These are phyloP conservation scores for Laguncularia racemosa DNA, from an alignment of 345 rosid genomes.

Conservation along the genomic window DNA sequence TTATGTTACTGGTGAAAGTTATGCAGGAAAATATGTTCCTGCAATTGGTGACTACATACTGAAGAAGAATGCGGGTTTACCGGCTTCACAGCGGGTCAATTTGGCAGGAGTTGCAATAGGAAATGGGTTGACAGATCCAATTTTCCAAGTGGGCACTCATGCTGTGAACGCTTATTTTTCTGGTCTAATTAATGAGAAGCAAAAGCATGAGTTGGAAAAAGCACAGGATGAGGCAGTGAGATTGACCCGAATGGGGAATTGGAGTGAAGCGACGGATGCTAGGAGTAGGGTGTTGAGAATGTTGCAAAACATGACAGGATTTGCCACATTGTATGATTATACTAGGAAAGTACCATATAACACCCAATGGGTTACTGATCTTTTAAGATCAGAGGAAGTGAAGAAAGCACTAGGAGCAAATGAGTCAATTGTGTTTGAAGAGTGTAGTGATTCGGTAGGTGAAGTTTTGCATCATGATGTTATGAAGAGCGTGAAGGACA, in stretches of 20 bases:
- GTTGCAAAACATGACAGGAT: slow-evolving; percentile 58
- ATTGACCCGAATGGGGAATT: slow-evolving; percentile 30
- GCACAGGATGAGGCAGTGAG: slow-evolving; percentile 35
- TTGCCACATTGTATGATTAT: slow-evolving; percentile 60
- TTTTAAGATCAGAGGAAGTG: slow-evolving; percentile 35
- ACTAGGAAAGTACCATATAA: slow-evolving; percentile 36
- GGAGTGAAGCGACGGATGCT: slow-evolving; percentile 63
- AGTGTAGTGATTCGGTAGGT: slow-evolving; percentile 40
- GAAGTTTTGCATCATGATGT: slow-evolving; percentile 35
- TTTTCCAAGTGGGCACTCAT: slow-evolving; percentile 43
- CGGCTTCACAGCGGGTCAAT: slow-evolving; percentile 26
- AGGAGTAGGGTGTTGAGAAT: slow-evolving; percentile 23
- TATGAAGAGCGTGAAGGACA: slow-evolving; percentile 65
- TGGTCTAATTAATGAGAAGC: slow-evolving; percentile 62
- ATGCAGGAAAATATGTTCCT: slow-evolving; percentile 78
- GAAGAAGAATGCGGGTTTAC: slow-evolving; percentile 29
- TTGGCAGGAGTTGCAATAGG: slow-evolving; percentile 71
- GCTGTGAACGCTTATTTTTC: slow-evolving; percentile 49
- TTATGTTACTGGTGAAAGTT: slow-evolving; percentile 73
- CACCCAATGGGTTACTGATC: slow-evolving; percentile 26
- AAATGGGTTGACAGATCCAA: slow-evolving; percentile 72
- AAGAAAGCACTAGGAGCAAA: slow-evolving; percentile 41
- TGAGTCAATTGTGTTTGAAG: slow-evolving; percentile 33
- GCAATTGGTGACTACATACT: slow-evolving; percentile 67
- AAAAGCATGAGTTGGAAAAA: slow-evolving; percentile 46